Percentiles rank a stretch among this genome's conserved stretches.
Conservation (phyloP, 352 stramenopile genomes). For the Phytophthora ohioensis region DNA sequence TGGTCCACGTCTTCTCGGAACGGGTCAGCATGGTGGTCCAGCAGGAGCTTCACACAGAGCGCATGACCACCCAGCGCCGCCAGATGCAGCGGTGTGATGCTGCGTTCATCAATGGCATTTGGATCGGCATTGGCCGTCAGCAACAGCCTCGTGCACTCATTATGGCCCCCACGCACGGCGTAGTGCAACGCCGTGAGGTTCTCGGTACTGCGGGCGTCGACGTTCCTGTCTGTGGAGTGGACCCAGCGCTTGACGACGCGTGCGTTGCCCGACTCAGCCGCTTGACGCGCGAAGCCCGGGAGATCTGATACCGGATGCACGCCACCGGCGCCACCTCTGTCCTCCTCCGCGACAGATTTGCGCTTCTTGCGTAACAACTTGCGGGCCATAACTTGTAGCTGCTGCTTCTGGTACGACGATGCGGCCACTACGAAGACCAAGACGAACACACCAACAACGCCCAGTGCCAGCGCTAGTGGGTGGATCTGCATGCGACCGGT, state of each 20-base stretch:
- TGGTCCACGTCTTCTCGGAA: constrained; percentile 86
- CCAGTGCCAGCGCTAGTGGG: constrained; percentile 71
- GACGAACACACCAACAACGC: constrained; percentile 62
- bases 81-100: constrained; percentile 80
- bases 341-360: constrained; percentile 49
- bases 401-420: constrained; percentile 83
- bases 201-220: constrained; percentile 74
- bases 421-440: constrained; percentile 74
- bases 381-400: constrained; percentile 82
- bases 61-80: constrained; percentile 76
- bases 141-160: constrained; percentile 78
- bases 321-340: constrained; percentile 30
- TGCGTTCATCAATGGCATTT: constrained; percentile 78
- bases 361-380: constrained; percentile 81
- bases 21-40: constrained; percentile 82
- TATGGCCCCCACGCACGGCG: constrained; percentile 74
- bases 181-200: constrained; percentile 89
- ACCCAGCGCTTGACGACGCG: constrained; percentile 87
- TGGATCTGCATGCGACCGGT: constrained; percentile 52
- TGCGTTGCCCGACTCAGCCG: constrained; percentile 76
- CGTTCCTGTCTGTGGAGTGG: constrained; percentile 67
- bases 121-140: constrained; percentile 66
- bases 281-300: constrained; percentile 69
- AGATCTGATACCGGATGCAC: constrained; percentile 48
- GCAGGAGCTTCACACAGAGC: constrained; percentile 81